Evolutionary conservation across 139 green algal species (phyloP).

Genomic region (Ettlia oleoabundans): DNA sequence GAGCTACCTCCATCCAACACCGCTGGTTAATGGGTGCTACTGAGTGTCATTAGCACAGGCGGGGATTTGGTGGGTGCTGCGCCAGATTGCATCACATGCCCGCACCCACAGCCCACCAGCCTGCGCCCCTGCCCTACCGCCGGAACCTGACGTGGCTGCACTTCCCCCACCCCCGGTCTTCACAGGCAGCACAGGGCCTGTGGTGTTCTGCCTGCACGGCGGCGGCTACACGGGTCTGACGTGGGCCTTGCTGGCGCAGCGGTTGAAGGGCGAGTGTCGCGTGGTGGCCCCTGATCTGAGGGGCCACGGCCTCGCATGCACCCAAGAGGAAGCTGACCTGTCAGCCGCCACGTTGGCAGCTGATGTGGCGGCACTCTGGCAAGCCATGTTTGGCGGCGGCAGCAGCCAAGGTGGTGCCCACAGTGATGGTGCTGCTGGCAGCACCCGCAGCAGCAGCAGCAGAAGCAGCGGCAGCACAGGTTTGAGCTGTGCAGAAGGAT

Average conservation of each 20-base stretch:
- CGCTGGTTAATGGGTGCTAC: too few relatives aligned
- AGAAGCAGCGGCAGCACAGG: background rate
- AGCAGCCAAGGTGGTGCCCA: background rate
- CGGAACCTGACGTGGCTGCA: too few relatives aligned
- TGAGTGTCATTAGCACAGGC: too few relatives aligned
- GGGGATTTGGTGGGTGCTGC: too few relatives aligned
- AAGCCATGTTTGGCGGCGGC: conserved; percentile 55
- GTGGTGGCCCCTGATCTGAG: conserved; percentile 83
- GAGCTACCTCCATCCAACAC: too few relatives aligned
- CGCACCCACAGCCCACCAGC: background rate
- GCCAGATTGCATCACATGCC: too few relatives aligned
- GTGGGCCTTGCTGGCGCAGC: conserved; percentile 78
- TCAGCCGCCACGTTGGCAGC: conserved; percentile 67
- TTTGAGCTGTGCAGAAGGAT: conserved; percentile 10
- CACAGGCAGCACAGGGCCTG: conserved; percentile 61
- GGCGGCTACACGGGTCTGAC: conserved; percentile 88
- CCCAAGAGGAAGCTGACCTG: conserved; percentile 68
- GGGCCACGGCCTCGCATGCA: conserved; percentile 73
- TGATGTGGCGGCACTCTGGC: conserved; percentile 76
- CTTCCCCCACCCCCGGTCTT: too few relatives aligned
- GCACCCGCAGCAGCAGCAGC: conserved; percentile 1
- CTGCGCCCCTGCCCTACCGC: background rate
- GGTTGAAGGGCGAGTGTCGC: conserved; percentile 72
- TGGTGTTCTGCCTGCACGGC: conserved; percentile 85
- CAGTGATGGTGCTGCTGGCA: background rate